Percentiles rank a stretch among this genome's conserved stretches.
Evolutionary conservation across 1,284 basidiomycete genomes (phyloP).

Genomic region (Austroboletus sp.): DNA sequence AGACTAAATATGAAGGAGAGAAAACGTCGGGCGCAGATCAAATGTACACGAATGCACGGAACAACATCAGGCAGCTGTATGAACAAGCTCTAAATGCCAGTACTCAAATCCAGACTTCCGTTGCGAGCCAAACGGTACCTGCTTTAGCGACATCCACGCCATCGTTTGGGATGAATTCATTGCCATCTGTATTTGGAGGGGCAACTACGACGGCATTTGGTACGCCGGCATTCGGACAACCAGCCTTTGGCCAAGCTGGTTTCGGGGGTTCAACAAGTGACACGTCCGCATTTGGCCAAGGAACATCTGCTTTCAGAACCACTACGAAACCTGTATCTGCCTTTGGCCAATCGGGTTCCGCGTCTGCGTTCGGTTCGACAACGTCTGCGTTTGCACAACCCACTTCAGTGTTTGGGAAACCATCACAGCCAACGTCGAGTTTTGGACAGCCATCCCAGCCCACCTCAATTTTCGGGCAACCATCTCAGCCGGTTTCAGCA

Average conservation of each 20-base stretch:
- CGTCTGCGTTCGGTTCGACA: slow-evolving; percentile 36
- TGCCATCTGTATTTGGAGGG: slow-evolving; percentile 33
- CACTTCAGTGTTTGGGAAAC: slow-evolving; percentile 33
- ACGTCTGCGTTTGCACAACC: slow-evolving; percentile 36
- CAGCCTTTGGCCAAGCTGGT: slow-evolving; percentile 34
- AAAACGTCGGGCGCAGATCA: slow-evolving; percentile 39
- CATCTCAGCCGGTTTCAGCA: slow-evolving; percentile 10
- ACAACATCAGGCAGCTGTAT: slow-evolving; percentile 44
- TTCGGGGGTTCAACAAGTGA: slow-evolving; percentile 26
- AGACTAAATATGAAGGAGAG: slow-evolving; percentile 54
- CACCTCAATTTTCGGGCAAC: background rate
- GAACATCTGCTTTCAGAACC: slow-evolving; percentile 18
- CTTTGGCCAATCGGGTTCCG: slow-evolving; percentile 31
- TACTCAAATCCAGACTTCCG: slow-evolving; percentile 10
- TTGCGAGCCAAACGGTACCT: slow-evolving; percentile 7
- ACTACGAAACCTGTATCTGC: slow-evolving; percentile 22
- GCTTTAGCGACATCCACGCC: slow-evolving; percentile 25
- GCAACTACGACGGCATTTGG: slow-evolving; percentile 32
- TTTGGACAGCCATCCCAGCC: slow-evolving; percentile 30
- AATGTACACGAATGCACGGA: slow-evolving; percentile 41
- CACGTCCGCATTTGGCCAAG: slow-evolving; percentile 34
- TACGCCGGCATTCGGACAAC: slow-evolving; percentile 32
- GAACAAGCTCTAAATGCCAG: slow-evolving; percentile 44
- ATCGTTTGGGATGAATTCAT: slow-evolving; percentile 16
- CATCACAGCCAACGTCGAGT: slow-evolving; percentile 26